Base-by-base conservation (phyloP, 306 rosid species). In the Leucaena leucocephala region DNA sequence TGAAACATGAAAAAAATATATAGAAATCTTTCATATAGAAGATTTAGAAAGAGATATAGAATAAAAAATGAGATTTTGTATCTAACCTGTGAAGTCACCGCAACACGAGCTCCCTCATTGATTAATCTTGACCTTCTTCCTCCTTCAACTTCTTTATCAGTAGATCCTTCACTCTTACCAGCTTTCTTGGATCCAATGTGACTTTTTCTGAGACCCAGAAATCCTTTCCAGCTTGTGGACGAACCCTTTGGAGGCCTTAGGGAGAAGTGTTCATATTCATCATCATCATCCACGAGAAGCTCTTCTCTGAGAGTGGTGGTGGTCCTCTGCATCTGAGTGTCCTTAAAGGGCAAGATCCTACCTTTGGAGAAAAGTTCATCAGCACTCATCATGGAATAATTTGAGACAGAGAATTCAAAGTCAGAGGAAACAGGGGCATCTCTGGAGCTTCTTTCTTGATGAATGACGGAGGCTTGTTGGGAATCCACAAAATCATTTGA, bases 361-460 rank as follows among this genome's bases (percentile, higher is more conserved):
- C 98, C 98, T 67, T 94, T 92, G 67, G n/a, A 86, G 88, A 94
- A 94, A 82, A 94, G 98, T 85, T 94, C 91, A 75, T 94, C 98
- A 45, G 97, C 98, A 64, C 91, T 90, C 91, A 92, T 88, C 97
- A 90, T 90, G 48, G 94, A 80, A 82, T 87, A 75, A 86, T 84
- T 86, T 42, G 86, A 58, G 9, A 87, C 89, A 8, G 97, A 90
- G 77, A 94, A 94, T 83, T 94, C 96, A 52, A 94, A 94, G 78
- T 94, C 96, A 1, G 93, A 86, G 44, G 96, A 87, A 7, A 50
- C 76, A 16, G 92, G 88, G 10, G 88, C 80, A 11, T 85, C 88
- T 77, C 84, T 88, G 43, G 83, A 75, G 59, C 75, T 83, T 66
- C 85, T 82, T 55, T 85, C 95, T 55, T 85, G 85, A 77, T 72